Conservation (phyloP, 2,329 filamentous ascomycete species). For the Capronia americana region DNA sequence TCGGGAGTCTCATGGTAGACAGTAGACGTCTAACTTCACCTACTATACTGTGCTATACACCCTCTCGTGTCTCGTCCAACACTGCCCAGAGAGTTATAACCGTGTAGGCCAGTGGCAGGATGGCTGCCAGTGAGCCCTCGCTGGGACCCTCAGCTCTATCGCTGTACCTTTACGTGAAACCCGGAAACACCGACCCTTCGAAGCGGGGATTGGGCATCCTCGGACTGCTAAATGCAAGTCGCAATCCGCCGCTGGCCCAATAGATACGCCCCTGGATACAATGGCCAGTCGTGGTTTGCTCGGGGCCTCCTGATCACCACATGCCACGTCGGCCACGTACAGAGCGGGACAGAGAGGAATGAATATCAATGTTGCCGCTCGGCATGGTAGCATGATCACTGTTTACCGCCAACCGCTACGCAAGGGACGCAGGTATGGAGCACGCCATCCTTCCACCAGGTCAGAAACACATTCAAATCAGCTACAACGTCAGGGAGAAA, state of each 20-base stretch:
- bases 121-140: neutral
- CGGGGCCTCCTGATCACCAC: neutral
- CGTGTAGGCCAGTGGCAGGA: neutral
- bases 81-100: neutral
- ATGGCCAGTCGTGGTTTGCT: neutral
- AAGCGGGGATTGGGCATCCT: neutral
- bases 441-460: neutral
- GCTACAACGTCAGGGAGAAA: neutral
- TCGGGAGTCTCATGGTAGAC: neutral
- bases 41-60: neutral
- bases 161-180: neutral
- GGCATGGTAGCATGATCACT: neutral
- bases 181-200: neutral
- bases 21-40: neutral
- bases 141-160: neutral
- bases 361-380: neutral
- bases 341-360: neutral
- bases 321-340: conserved; percentile 2
- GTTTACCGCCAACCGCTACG: neutral
- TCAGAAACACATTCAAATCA: neutral
- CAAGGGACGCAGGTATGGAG: neutral
- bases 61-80: neutral
- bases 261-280: neutral
- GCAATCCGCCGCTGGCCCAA: neutral
- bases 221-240: neutral